phyloP scores from a whole-genome alignment of 1,139 yeast species.

The Zygosaccharomyces sapae region DNA sequence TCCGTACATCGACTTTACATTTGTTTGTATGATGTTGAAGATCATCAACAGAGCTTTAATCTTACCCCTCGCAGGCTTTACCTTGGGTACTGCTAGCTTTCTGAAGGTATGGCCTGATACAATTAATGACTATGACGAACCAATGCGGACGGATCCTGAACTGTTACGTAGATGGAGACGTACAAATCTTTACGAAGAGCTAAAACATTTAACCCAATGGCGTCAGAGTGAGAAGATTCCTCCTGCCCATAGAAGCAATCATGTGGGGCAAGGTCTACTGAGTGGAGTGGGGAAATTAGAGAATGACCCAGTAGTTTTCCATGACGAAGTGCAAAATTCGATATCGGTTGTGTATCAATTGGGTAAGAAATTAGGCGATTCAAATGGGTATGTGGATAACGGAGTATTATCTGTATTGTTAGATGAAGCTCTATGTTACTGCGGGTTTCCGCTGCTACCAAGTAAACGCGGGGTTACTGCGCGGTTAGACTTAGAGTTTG shows the following conservation, averaged over 20 bases:
- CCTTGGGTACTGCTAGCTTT: constrained; percentile 29
- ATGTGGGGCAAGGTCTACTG: constrained; percentile 63
- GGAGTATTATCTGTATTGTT: constrained; percentile 79
- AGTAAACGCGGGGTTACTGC: constrained; percentile 88
- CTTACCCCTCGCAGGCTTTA: constrained; percentile 32
- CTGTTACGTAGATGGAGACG: constrained; percentile 1
- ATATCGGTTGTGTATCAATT: constrained; percentile 63
- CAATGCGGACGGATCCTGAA: constrained; percentile 1
- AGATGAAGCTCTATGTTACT: constrained; percentile 82
- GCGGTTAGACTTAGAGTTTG: constrained; percentile 59
- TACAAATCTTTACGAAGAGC: not conserved
- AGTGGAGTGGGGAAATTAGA: constrained; percentile 60
- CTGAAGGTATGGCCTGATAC: constrained; percentile 33
- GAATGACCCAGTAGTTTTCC: constrained; percentile 61
- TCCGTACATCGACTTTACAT: not conserved
- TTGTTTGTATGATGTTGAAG: constrained; percentile 7
- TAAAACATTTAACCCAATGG: constrained; percentile 12
- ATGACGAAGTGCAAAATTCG: constrained; percentile 46
- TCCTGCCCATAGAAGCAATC: constrained; percentile 54
- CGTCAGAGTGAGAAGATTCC: constrained; percentile 47
- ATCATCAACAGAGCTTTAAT: constrained; percentile 21
- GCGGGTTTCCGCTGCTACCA: constrained; percentile 86
- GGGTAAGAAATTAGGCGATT: constrained; percentile 61
- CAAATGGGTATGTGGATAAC: constrained; percentile 71
- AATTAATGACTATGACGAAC: constrained; percentile 19